Evolutionary conservation across 148 eudicot genomes (phyloP), one percentile per base, ranked within the genome.

Genomic region (Vaccinium macrocarpon): DNA sequence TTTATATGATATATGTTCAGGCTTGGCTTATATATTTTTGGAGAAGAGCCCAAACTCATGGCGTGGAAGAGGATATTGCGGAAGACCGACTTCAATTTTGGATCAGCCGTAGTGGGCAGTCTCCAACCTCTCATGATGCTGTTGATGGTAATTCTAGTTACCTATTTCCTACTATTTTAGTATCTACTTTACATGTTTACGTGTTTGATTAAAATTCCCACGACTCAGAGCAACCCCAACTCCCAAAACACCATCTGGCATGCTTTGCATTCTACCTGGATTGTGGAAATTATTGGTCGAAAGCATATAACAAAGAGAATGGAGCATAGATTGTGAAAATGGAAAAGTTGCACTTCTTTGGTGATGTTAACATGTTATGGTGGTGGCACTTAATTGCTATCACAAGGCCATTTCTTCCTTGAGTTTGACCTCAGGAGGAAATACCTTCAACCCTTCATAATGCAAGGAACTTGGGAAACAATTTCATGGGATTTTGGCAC

Each of bases 51-150:
- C 81, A 81, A 73, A 74, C 84, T 59, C 81, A 85, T 70, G 80
- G 84, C 35, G 87, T 85, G 68, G 87, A 85, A 85, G 84, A 85
- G 29, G 87, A 85, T 85, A 81, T 85, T 80, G 87, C 87, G 18
- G 87, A 85, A 48, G 84, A 85, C 62, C 80, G 81, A 32, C 81
- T 85, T 85, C 81, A 85, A 73, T 85, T 56, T 85, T 85, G 87
- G 87, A 85, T 81, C 66, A 85, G 87, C 80, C 87, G 51, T 13
- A 85, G 72, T 27, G 84, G 84, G 80, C 87, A 85, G 62, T 72
- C 84, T 81, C 66, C 87, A 73, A 81, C 87, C 59, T 81, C 87
- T 74, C 87, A 85, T 74, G 87, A 85, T 74, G 87, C 81, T 13
- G 87, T 85, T 81, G 87, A 85, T 29, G 87, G 87, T 85, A 81